These are phyloP conservation scores for Chrysochromulina parva DNA, from an alignment of 78 protist species.

Conservation along the genomic window DNA sequence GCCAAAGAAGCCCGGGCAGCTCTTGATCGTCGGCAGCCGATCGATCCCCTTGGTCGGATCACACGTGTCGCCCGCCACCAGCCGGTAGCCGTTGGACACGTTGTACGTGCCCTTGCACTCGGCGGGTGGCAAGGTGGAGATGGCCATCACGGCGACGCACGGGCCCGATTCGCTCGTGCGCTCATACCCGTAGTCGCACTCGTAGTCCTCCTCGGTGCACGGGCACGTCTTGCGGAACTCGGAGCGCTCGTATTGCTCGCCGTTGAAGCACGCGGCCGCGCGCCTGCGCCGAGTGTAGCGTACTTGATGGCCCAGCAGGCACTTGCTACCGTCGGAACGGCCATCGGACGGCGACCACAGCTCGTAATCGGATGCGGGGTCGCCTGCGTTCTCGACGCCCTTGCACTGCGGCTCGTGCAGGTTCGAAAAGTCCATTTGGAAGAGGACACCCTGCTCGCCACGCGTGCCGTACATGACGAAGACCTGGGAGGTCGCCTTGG, in stretches of 20 bases:
- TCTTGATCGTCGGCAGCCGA: no score
- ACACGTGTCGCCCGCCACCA: slow-evolving; percentile 31
- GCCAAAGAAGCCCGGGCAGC: no score
- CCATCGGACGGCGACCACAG: slow-evolving; percentile 5
- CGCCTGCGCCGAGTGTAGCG: slow-evolving; percentile 20
- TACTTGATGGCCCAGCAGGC: slow-evolving; percentile 8
- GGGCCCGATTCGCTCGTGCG: slow-evolving; percentile 5
- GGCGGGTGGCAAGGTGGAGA: neutral
- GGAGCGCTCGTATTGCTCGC: neutral
- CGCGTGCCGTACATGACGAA: slow-evolving; percentile 23
- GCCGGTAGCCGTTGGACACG: slow-evolving; percentile 6
- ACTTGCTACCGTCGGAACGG: neutral
- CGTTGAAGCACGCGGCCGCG: slow-evolving; percentile 22
- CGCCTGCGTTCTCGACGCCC: slow-evolving; percentile 16
- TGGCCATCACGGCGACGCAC: slow-evolving; percentile 15
- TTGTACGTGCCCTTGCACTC: slow-evolving; percentile 4
- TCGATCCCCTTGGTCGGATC: no score
- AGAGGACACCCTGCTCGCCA: slow-evolving; percentile 16
- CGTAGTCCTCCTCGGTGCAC: slow-evolving; percentile 40
- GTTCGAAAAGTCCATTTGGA: neutral
- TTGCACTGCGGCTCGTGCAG: slow-evolving; percentile 30
- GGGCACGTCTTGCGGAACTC: slow-evolving; percentile 5
- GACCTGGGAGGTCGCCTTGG: neutral
- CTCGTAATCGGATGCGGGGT: slow-evolving; percentile 28
- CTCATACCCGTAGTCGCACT: slow-evolving; percentile 28